A percentile compares a stretch with the other conserved stretches of the same genome.
Conservation (phyloP, 192 early-diverging fungal genomes). For the Helicostylum pulchrum region DNA sequence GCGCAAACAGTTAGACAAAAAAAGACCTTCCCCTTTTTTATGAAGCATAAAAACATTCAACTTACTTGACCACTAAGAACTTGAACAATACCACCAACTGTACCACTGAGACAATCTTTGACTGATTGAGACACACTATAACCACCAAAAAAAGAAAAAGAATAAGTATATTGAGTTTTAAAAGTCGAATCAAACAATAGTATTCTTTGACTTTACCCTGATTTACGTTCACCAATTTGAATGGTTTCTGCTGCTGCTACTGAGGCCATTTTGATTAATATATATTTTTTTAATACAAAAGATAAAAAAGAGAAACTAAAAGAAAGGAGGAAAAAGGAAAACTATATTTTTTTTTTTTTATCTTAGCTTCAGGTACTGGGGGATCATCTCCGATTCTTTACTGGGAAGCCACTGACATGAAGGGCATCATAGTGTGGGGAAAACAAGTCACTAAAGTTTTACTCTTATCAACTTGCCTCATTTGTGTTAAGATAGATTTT, state of each 20-base stretch:
- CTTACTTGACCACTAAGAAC: slow-evolving; percentile 69
- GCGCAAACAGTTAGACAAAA: slow-evolving; percentile 1
- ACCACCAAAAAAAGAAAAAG: neutral
- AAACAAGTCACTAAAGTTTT: too few species aligned
- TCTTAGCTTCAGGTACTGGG: too few species aligned
- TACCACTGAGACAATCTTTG: slow-evolving; percentile 75
- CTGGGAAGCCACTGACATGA: neutral
- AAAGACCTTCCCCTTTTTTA: neutral
- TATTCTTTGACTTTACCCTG: slow-evolving; percentile 7
- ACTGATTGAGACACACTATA: slow-evolving; percentile 46
- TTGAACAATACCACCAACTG: slow-evolving; percentile 72
- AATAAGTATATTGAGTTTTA: neutral
- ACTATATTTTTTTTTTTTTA: neutral
- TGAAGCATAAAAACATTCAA: neutral
- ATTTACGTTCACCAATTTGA: slow-evolving; percentile 1
- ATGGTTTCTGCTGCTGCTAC: slow-evolving; percentile 2
- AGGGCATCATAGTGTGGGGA: neutral
- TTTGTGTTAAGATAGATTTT: too few species aligned
- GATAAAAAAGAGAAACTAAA: neutral
- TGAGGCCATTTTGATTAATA: neutral
- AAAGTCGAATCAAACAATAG: neutral
- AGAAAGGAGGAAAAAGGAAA: neutral
- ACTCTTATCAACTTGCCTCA: too few species aligned
- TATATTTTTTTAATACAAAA: neutral
- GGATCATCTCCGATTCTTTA: too few species aligned